Conservation (phyloP, 2,329 filamentous ascomycete genomes). For the Trichophyton equinum region DNA sequence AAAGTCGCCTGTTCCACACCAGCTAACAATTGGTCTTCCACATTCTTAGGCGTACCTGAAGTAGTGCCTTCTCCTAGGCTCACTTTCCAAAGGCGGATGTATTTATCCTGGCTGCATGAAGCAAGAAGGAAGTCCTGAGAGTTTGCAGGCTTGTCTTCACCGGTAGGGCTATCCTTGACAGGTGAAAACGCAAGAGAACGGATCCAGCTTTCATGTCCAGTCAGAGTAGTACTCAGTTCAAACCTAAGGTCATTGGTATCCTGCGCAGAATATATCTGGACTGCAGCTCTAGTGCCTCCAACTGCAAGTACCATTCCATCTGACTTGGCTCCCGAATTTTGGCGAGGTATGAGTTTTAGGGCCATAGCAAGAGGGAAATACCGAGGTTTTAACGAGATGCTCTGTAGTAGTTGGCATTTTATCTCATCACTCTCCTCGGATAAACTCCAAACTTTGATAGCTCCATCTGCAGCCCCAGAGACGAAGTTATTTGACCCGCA, state of each 20-base stretch:
- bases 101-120: constrained; percentile 95
- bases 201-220: constrained; percentile 91
- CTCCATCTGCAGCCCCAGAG: constrained; percentile 52
- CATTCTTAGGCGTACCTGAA: constrained; percentile 14
- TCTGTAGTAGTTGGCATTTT: constrained; percentile 47
- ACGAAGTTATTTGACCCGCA: constrained; percentile 39
- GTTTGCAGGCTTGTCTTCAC: constrained; percentile 40
- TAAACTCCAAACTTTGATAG: constrained; percentile 56
- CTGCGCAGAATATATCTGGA: constrained; percentile 64
- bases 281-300: constrained; percentile 69
- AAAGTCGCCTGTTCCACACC: constrained; percentile 50
- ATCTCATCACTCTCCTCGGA: constrained; percentile 22
- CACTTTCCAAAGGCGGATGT: constrained; percentile 84
- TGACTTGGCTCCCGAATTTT: constrained; percentile 21
- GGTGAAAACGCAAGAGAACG: constrained; percentile 64
- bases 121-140: constrained; percentile 65
- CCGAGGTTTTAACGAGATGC: constrained; percentile 58
- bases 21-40: constrained; percentile 27
- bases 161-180: neutral
- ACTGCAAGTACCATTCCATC: constrained; percentile 55
- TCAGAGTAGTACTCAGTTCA: constrained; percentile 59
- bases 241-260: constrained; percentile 41
- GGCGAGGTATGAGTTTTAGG: constrained; percentile 46
- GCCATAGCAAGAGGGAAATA: constrained; percentile 74
- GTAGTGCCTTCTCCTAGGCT: constrained; percentile 53